A percentile compares a stretch with the other conserved stretches of the same genome.
phyloP scores from a whole-genome alignment of 257 asterid species.

The Jacaranda mimosifolia region DNA sequence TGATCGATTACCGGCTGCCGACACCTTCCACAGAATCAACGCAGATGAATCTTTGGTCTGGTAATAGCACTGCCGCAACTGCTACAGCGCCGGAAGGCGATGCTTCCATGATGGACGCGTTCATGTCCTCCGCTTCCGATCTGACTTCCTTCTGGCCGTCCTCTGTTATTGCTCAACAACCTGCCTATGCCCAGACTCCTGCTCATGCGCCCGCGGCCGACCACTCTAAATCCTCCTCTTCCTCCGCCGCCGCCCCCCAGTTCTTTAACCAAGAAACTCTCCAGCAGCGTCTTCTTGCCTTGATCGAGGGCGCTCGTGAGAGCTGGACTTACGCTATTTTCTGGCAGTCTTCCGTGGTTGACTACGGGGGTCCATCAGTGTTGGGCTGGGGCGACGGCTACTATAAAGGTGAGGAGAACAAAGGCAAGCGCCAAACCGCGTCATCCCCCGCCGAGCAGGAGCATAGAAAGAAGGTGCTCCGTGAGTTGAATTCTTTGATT shows the following conservation, averaged over 20 bases:
- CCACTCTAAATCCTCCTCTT: slow-evolving; percentile 12
- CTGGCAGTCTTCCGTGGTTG: slow-evolving; percentile 77
- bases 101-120: slow-evolving; percentile 61
- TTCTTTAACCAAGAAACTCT: slow-evolving; percentile 71
- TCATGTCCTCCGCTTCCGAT: slow-evolving; percentile 62
- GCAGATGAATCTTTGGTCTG: slow-evolving; percentile 54
- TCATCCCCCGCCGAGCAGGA: slow-evolving; percentile 67
- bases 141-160: slow-evolving; percentile 66
- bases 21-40: slow-evolving; percentile 33
- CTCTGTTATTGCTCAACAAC: slow-evolving; percentile 19
- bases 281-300: slow-evolving; percentile 73
- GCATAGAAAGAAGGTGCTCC: slow-evolving; percentile 74
- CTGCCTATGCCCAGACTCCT: slow-evolving; percentile 32
- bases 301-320: slow-evolving; percentile 79
- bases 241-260: slow-evolving; percentile 34
- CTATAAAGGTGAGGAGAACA: slow-evolving; percentile 76
- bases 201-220: slow-evolving; percentile 26
- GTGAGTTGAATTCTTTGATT: slow-evolving; percentile 78
- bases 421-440: slow-evolving; percentile 49
- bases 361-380: slow-evolving; percentile 50
- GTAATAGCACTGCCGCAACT: slow-evolving; percentile 20
- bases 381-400: slow-evolving; percentile 91
- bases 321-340: slow-evolving; percentile 92
- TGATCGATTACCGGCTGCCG: slow-evolving; percentile 51
- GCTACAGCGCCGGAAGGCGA: slow-evolving; percentile 45